Evolutionary conservation across 2,329 filamentous ascomycete genomes (phyloP).

Genomic region (Xylariaceae sp.): DNA sequence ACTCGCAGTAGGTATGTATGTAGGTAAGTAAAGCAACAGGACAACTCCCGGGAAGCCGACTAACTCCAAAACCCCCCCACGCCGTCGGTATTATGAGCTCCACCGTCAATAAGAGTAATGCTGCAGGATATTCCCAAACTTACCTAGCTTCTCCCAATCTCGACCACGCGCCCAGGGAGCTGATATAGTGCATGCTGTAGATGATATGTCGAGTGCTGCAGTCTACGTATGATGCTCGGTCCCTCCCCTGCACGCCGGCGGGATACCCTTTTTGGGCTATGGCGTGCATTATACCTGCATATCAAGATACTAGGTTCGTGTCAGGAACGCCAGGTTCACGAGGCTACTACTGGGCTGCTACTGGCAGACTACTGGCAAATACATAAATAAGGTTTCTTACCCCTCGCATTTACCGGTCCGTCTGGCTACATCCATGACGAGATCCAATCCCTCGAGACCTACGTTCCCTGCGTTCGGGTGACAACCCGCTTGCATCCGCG

Average conservation of each 20-base stretch:
- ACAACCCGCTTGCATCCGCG: constrained; percentile 30
- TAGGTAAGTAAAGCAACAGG: constrained; percentile 15
- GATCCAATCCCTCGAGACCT: constrained; percentile 7
- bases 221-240: constrained; percentile 20
- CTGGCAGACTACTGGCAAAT: constrained; percentile 1
- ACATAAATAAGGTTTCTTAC: constrained; percentile 23
- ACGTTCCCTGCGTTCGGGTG: constrained; percentile 16
- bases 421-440: constrained; percentile 11
- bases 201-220: constrained; percentile 27
- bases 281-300: constrained; percentile 27
- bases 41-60: constrained; percentile 27
- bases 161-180: constrained; percentile 24
- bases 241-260: constrained; percentile 23
- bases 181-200: constrained; percentile 22
- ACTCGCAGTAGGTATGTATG: too few relatives aligned
- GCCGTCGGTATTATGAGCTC: constrained; percentile 27
- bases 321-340: constrained; percentile 26
- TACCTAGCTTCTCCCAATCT: constrained; percentile 27
- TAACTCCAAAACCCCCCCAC: constrained; percentile 29
- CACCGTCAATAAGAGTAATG: constrained; percentile 23
- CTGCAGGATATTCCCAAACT: constrained; percentile 34
- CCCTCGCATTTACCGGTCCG: constrained; percentile 19
- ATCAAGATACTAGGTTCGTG: constrained; percentile 10
- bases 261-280: constrained; percentile 33
- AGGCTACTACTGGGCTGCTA: constrained; percentile 14